phyloP scores from a whole-genome alignment of 2,329 filamentous ascomycete genomes.

The Trichoderma afroharzianum region DNA sequence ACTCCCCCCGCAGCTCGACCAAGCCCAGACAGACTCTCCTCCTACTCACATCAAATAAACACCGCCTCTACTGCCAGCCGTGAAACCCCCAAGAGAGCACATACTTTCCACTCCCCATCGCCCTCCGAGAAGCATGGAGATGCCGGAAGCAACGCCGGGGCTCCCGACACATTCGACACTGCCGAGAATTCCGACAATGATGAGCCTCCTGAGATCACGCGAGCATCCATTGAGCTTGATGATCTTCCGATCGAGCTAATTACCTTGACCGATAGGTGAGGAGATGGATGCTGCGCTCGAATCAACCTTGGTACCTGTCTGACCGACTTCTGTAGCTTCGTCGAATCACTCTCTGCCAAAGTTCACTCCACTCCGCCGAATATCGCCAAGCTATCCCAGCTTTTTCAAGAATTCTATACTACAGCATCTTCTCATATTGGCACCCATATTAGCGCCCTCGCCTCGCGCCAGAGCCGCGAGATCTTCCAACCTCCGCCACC shows the following conservation, averaged over 20 bases:
- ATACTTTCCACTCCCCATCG: conserved; percentile 43
- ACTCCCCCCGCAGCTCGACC: conserved; percentile 30
- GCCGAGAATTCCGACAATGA: conserved; percentile 40
- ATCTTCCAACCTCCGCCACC: conserved; percentile 52
- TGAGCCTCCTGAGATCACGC: conserved; percentile 43
- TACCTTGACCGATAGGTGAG: conserved; percentile 80
- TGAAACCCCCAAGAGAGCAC: conserved; percentile 41
- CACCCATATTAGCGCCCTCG: conserved; percentile 80
- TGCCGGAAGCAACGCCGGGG: conserved; percentile 29
- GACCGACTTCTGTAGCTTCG: conserved; percentile 59
- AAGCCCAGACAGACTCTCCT: conserved; percentile 29
- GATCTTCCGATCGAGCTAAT: conserved; percentile 92
- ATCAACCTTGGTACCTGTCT: background rate
- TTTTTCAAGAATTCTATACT: conserved; percentile 93
- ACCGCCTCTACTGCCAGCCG: conserved; percentile 30
- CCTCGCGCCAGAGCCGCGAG: conserved; percentile 69
- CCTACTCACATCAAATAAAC: conserved; percentile 27
- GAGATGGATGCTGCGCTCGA: background rate
- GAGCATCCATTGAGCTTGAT: conserved; percentile 69
- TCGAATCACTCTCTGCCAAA: conserved; percentile 84
- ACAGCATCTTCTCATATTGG: conserved; percentile 76
- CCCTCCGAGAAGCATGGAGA: conserved; percentile 27
- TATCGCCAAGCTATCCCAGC: conserved; percentile 74
- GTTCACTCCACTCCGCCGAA: conserved; percentile 79
- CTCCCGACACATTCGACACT: conserved; percentile 49